Base-by-base conservation (phyloP, 257 asterid species). In the Lavandula angustifolia region DNA sequence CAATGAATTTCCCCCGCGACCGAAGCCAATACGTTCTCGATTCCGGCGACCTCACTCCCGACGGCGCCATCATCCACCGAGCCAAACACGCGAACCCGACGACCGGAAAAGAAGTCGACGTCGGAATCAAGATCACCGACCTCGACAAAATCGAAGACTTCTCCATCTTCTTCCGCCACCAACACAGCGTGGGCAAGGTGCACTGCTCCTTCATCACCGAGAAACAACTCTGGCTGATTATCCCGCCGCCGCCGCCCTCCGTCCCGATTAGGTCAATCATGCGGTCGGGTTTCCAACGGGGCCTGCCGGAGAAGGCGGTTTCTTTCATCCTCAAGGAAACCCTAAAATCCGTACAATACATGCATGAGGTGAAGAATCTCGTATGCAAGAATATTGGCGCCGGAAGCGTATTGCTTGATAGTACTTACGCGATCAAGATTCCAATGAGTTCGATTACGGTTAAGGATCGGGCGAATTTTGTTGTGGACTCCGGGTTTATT, bases 61-160 rank as follows among this genome's bases (percentile, higher is more conserved):
- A 48, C 0, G 29, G 18, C 16, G 40, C 38, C 61, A 7, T 14
- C 6, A 9, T 52, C 13, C 6, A 51, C 52, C 1, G 4, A 9
- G 70, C 51, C 0, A 64, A 51, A 6, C 16, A 40, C 52, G 6
- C 10, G 31, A 31, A 52, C 54, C 70, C 62, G 6, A 13, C 16
- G 0, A 52, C 62, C 7, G 33, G 53, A 6, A 7, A 9, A 12
- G 62, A 43, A 7, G n/a, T 55, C 4, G 9, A 38, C 2, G 65
- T 67, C 3, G 57, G 40, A 7, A 55, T 67, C 49, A 67, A 55
- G 72, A 67, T 67, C 48, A 6, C 56, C 49, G 7, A 12, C 57
- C 1, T 0, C 14, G 1, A 55, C 9, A 3, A 42, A 32, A 44
- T 55, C 1, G 65, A 67, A 55, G 57, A 67, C n/a, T 16, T 67